Conservation (phyloP, 371 early-diverging fungal species). For the Haplosporangium sp. region DNA sequence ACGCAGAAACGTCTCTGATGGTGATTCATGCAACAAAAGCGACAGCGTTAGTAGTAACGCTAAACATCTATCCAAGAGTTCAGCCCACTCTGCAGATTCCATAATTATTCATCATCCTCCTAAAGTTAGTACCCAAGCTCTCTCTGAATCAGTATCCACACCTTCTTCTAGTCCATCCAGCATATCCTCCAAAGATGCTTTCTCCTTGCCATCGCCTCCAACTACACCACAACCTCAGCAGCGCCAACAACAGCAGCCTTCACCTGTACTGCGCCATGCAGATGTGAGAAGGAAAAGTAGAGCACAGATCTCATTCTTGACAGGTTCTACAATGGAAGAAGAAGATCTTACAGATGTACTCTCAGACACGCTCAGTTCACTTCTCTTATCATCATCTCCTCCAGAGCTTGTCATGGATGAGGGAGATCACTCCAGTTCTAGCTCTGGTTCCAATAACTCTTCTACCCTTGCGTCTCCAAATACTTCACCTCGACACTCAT, state of each 20-base stretch:
- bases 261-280: neutral
- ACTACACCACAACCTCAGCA: slow-evolving; percentile 1
- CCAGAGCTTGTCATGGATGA: slow-evolving; percentile 3
- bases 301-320: slow-evolving; percentile 43
- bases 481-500: slow-evolving; percentile 7
- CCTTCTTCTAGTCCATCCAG: slow-evolving; percentile 31
- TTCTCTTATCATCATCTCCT: slow-evolving; percentile 6
- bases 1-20: neutral
- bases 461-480: neutral
- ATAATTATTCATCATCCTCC: neutral
- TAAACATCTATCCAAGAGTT: neutral
- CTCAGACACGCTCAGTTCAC: slow-evolving; percentile 9
- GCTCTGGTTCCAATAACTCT: neutral
- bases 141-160: slow-evolving; percentile 16
- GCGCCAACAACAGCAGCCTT: slow-evolving; percentile 4
- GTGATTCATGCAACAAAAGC: neutral
- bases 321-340: slow-evolving; percentile 12
- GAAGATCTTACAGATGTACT: slow-evolving; percentile 19
- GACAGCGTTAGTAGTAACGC: neutral
- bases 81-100: neutral
- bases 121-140: neutral
- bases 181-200: slow-evolving; percentile 5
- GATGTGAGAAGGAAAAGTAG: slow-evolving; percentile 8
- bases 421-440: neutral
- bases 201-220: slow-evolving; percentile 14